Evolutionary conservation across 2,329 filamentous ascomycete species (phyloP), one percentile per base, ranked within the genome.

Genomic region (Sporothrix curviconia): DNA sequence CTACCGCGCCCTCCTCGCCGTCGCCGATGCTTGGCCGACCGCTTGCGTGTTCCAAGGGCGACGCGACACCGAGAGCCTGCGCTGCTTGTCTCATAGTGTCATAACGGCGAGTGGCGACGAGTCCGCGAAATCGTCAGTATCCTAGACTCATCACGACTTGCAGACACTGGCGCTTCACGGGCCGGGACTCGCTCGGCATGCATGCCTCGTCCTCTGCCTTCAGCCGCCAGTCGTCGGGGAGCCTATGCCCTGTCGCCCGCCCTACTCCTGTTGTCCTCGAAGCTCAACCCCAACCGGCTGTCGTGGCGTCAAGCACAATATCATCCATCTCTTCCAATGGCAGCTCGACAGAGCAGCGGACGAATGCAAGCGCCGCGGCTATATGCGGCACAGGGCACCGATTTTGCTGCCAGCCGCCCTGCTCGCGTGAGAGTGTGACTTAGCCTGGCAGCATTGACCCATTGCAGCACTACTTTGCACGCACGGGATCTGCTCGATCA

Each of bases 381-480:
- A 92, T 74, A 89, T 95, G 74, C 83, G 92, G 51, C 91, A 1
- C 87, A 91, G 69, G 89, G 86, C 55, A 95, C 89, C 53, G 83
- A 91, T 66, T 99, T 97, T 70, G 90, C 94, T 25, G 87, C 89
- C 59, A 96, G 92, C 57, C 94, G n/a, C n/a, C 94, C 47, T 85
- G 85, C 68, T 90, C 90, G 52, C 82, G 94, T 62, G 92, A 99
- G 71, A 96, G 92, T 69, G 94, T 99, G 63, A n/a, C 87, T 97
- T 83, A 96, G 90, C 68, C 75, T 99, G 94, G 94, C 56, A 96
- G 92, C 72, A 99, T 99, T 66, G 90, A 92, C 57, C 94, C 99
- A 74, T 77, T 99, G 67, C 94, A 99, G 72, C 96, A 97, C 74
- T 99, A 97, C 74, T 99, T 99, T 75, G 92, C 94, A 36, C 81